Percentiles rank a stretch among this genome's conserved stretches.
Conservation (phyloP, 805 yeast genomes). For the Priceomyces fermenticarens region DNA sequence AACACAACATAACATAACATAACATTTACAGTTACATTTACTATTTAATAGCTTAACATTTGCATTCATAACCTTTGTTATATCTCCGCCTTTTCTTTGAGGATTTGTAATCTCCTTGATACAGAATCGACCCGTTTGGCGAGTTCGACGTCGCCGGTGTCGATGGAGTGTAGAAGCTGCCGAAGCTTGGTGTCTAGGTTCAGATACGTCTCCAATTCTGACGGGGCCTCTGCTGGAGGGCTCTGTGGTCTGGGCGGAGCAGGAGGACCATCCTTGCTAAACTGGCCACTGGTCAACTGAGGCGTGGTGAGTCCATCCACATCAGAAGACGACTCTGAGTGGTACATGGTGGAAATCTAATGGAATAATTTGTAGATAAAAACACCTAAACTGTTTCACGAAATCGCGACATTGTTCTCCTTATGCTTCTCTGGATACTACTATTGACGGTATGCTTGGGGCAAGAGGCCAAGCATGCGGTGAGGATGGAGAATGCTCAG, state of each 20-base stretch:
- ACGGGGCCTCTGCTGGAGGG: background rate
- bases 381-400: too few species aligned
- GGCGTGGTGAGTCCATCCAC: slow-evolving; percentile 33
- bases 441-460: too few species aligned
- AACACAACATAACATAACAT: too few species aligned
- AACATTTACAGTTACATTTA: too few species aligned
- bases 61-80: too few species aligned
- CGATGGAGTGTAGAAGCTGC: slow-evolving; percentile 18
- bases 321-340: slow-evolving; percentile 4
- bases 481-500: too few species aligned
- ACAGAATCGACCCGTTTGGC: slow-evolving; percentile 18
- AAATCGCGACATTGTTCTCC: slow-evolving; percentile 10
- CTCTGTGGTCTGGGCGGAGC: background rate
- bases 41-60: too few species aligned
- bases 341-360: background rate
- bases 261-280: background rate
- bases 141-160: slow-evolving; percentile 27
- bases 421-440: too few species aligned
- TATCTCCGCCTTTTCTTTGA: background rate
- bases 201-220: background rate
- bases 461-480: too few species aligned
- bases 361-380: too few species aligned
- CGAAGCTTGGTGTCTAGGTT: slow-evolving; percentile 23
- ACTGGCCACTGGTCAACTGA: slow-evolving; percentile 26
- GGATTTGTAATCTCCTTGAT: too few species aligned